phyloP scores from a whole-genome alignment of 352 stramenopile species.

The Phytophthora citricola region DNA sequence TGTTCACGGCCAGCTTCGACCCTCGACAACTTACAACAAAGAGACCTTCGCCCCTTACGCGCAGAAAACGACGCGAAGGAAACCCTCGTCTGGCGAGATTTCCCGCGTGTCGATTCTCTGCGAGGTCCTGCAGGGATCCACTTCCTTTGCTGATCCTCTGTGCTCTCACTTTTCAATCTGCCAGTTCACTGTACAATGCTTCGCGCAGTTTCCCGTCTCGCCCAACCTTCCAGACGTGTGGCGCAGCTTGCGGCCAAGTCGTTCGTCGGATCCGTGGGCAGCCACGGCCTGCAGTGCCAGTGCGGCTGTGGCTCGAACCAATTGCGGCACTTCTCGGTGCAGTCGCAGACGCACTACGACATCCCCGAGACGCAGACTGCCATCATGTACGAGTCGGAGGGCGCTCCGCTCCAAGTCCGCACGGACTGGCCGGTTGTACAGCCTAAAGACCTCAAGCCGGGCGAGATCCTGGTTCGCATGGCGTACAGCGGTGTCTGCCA shows the following conservation, averaged over 20 bases:
- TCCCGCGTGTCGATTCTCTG: constrained; percentile 19
- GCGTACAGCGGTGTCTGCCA: constrained; percentile 61
- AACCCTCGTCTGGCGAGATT: constrained; percentile 14
- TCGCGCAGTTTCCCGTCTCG: constrained; percentile 34
- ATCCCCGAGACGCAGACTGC: constrained; percentile 57
- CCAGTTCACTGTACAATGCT: constrained; percentile 23
- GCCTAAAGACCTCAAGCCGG: constrained; percentile 44
- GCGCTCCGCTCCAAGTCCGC: constrained; percentile 44
- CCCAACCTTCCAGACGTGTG: constrained; percentile 28
- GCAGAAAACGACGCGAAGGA: constrained; percentile 13
- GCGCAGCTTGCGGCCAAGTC: constrained; percentile 28
- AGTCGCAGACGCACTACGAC: constrained; percentile 51
- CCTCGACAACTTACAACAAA: too few relatives aligned
- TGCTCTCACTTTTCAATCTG: constrained; percentile 23
- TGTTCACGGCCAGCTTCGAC: too few relatives aligned
- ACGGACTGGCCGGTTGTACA: constrained; percentile 54
- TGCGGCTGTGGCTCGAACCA: constrained; percentile 11
- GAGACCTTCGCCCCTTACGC: neutral
- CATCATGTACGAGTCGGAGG: constrained; percentile 49
- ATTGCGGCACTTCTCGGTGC: constrained; percentile 41
- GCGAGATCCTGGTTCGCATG: constrained; percentile 54
- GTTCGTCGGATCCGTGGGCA: constrained; percentile 6
- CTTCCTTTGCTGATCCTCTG: constrained; percentile 3
- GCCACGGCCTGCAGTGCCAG: constrained; percentile 14
- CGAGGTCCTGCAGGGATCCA: constrained; percentile 14